phyloP scores from a whole-genome alignment of 177 flowering plant species.

The Vitis hybrid region DNA sequence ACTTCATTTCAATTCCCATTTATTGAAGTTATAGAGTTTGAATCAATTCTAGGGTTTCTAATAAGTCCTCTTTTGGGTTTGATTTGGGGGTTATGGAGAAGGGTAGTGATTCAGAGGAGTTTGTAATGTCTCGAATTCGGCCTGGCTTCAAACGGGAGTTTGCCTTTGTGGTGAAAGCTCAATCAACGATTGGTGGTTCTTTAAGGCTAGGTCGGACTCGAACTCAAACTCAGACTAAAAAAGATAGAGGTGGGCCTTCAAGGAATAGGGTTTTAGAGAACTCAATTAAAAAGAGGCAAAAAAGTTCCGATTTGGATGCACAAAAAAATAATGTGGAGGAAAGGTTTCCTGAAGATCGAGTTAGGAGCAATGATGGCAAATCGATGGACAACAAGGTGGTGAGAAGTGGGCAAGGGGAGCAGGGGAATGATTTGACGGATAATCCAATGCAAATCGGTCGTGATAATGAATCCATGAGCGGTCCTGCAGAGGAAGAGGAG shows the following conservation, averaged over 20 bases:
- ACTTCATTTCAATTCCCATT: neutral
- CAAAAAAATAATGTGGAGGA: neutral
- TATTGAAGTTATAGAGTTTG: neutral
- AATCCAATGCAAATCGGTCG: slow-evolving; percentile 1
- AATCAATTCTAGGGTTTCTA: slow-evolving; percentile 14
- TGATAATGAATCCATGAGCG: neutral
- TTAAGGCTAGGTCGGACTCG: slow-evolving; percentile 49
- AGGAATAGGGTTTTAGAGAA: slow-evolving; percentile 6
- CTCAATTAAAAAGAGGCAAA: slow-evolving; percentile 19
- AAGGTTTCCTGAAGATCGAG: neutral
- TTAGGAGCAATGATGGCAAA: slow-evolving; percentile 10
- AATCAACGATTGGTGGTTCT: slow-evolving; percentile 42
- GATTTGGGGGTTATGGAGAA: slow-evolving; percentile 36
- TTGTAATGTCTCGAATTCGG: slow-evolving; percentile 42
- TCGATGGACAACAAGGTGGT: slow-evolving; percentile 25
- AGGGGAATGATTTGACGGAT: slow-evolving; percentile 11
- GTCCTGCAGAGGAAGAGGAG: neutral
- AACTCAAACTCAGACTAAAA: neutral
- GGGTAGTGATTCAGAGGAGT: slow-evolving; percentile 40
- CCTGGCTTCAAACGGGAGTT: slow-evolving; percentile 75
- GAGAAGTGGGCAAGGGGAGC: slow-evolving; percentile 28
- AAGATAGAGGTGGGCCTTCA: slow-evolving; percentile 2
- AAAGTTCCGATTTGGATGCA: neutral
- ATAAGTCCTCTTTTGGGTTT: neutral
- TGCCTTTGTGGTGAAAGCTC: slow-evolving; percentile 56